phyloP scores from a whole-genome alignment of 768 basidiomycete species.

The Boletus tomentosulus region DNA sequence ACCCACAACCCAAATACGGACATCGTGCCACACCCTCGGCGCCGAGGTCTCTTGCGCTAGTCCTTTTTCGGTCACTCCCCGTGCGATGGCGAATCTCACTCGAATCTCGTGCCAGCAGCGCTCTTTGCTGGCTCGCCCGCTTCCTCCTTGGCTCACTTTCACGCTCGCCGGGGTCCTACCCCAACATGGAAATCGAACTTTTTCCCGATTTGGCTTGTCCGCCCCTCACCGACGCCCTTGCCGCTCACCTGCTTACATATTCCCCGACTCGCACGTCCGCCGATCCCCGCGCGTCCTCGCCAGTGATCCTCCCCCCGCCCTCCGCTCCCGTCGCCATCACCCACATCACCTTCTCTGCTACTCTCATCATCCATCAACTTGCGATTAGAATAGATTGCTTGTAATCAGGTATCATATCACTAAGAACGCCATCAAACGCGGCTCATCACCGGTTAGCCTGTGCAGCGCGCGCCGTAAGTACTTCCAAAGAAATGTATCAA shows the following conservation, averaged over 20 bases:
- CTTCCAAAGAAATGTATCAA: constrained; percentile 18
- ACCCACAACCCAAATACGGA: constrained; percentile 19
- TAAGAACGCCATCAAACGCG: constrained; percentile 17
- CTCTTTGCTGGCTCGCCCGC: constrained; percentile 29
- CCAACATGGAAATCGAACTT: constrained; percentile 19
- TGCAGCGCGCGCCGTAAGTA: constrained; percentile 21
- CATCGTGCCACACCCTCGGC: constrained; percentile 36
- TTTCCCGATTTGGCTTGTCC: constrained; percentile 10
- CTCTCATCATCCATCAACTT: background rate
- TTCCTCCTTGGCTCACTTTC: constrained; percentile 28
- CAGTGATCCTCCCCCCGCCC: constrained; percentile 5
- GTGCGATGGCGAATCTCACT: constrained; percentile 31
- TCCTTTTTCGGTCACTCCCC: constrained; percentile 31
- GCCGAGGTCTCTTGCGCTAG: constrained; percentile 33
- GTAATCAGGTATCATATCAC: constrained; percentile 31
- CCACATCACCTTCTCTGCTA: constrained; percentile 20
- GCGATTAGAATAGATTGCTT: constrained; percentile 29
- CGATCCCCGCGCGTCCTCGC: constrained; percentile 15
- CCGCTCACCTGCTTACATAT: constrained; percentile 21
- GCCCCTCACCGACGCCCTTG: constrained; percentile 20
- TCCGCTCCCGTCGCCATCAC: constrained; percentile 21
- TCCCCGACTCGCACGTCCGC: constrained; percentile 17
- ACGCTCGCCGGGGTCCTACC: constrained; percentile 29
- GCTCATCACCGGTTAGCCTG: constrained; percentile 19
- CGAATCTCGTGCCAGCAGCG: constrained; percentile 29